phyloP scores from a whole-genome alignment of 2,329 filamentous ascomycete genomes.

The Fusarium sp. region DNA sequence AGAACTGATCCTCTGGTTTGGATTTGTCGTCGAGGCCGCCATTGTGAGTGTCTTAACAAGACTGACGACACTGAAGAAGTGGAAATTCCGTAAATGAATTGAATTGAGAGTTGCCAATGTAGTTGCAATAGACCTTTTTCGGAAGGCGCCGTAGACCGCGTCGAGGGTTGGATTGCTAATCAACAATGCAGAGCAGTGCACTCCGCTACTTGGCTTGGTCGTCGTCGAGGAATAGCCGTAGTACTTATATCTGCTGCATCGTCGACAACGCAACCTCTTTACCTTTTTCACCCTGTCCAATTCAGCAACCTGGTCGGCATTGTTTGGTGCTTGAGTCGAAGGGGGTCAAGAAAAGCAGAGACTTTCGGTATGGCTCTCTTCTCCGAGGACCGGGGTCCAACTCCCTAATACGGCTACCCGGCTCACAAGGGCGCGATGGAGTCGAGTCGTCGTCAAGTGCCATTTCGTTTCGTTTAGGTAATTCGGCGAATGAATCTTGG shows the following conservation, averaged over 20 bases:
- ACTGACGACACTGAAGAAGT: background rate
- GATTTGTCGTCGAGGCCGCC: conserved; percentile 17
- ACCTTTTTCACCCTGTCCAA: background rate
- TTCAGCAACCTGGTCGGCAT: background rate
- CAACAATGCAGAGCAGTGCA: background rate
- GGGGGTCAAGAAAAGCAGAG: background rate
- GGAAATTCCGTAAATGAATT: background rate
- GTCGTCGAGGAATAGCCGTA: background rate
- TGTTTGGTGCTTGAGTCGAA: background rate
- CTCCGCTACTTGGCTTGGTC: background rate
- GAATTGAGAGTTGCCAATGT: conserved; percentile 20
- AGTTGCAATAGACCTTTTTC: conserved; percentile 20
- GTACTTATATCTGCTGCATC: background rate
- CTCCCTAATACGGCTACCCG: conserved; percentile 26
- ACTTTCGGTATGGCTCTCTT: background rate
- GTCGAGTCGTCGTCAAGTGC: conserved; percentile 20
- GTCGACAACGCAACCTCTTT: background rate
- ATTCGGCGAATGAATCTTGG: conserved; percentile 24
- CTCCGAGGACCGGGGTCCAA: conserved; percentile 26
- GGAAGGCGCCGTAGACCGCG: conserved; percentile 34
- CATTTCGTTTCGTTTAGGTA: conserved; percentile 8
- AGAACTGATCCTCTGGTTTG: conserved; percentile 43
- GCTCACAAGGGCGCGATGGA: conserved; percentile 12
- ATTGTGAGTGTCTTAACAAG: conserved; percentile 11
- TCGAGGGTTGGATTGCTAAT: conserved; percentile 37